These are phyloP conservation scores for Fraxinus ornus DNA, from an alignment of 305 asterid species.

Conservation along the genomic window DNA sequence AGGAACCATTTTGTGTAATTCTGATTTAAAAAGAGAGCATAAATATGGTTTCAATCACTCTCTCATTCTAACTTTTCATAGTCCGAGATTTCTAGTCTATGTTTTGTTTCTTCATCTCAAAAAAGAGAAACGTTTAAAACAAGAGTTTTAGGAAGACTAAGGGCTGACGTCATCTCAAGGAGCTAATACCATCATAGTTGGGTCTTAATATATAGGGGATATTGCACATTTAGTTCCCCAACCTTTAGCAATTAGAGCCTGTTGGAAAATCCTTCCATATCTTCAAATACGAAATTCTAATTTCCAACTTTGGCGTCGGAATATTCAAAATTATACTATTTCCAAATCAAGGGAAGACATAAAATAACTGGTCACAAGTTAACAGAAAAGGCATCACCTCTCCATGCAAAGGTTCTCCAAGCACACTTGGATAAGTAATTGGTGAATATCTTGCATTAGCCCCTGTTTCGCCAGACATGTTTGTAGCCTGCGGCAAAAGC, in stretches of 20 bases:
- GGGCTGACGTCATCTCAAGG: background rate
- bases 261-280: background rate
- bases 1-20: background rate
- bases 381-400: conserved; percentile 56
- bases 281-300: background rate
- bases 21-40: background rate
- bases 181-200: background rate
- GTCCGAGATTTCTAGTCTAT: background rate
- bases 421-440: conserved; percentile 95
- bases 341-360: conserved; percentile 10
- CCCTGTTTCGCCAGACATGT: conserved; percentile 74
- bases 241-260: background rate
- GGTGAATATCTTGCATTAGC: conserved; percentile 85
- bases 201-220: background rate
- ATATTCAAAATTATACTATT: background rate
- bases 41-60: background rate
- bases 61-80: background rate
- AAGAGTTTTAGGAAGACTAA: conserved; percentile 1
- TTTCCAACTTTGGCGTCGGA: background rate
- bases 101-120: background rate
- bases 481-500: conserved; percentile 80
- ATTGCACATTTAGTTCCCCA: background rate
- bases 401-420: conserved; percentile 99
- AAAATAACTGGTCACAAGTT: background rate
- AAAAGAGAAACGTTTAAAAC: background rate